Evolutionary conservation across 148 eudicot species (phyloP), one percentile per base, ranked within the genome.

Genomic region (Polygonum aviculare): DNA sequence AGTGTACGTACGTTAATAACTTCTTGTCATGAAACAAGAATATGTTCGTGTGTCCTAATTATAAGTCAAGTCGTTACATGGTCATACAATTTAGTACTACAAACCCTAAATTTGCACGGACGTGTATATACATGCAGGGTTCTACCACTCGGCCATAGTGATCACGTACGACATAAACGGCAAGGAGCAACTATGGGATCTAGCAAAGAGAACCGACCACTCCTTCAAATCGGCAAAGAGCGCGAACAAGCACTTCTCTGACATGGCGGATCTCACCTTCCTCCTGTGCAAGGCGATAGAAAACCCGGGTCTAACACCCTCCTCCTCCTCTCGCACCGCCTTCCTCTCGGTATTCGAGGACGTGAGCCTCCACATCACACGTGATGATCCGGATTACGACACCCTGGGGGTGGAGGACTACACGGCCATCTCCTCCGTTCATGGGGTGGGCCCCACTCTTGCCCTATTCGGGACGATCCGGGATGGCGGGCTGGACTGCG

Each of bases 211-310:
- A 81, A 82, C 84, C 45, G 83, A 86, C 80, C 33, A 72, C 19
- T 81, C 90, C 69, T 89, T 88, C 40, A 62, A 62, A 19, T 84
- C 78, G 33, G 84, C 92, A 7, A 90, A 90, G 83, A 82, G 81
- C 76, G 81, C 79, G 51, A 84, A 93, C 78, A 90, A 90, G 81
- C 96, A 93, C 76, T 93, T 93, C 80, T 69, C 93, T 0, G 96
- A 90, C 87, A 89, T 93, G 91, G 87, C 93, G 1, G 98, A 89
- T 78, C 85, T 93, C 62, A 93, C 88, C 83, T 93, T 89, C 73
- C 88, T 93, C 51, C 90, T 93, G 98, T 86, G 93, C 77, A 85
- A 79, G 81, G 98, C 96, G 82, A 88, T 93, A 44, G 96, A 93
- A 4, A 93, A 93, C 80, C 98, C 98, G 7, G 86, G 92, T 65